Base-by-base conservation (phyloP, 495 filamentous ascomycete genomes). In the Xylaria palmicola region DNA sequence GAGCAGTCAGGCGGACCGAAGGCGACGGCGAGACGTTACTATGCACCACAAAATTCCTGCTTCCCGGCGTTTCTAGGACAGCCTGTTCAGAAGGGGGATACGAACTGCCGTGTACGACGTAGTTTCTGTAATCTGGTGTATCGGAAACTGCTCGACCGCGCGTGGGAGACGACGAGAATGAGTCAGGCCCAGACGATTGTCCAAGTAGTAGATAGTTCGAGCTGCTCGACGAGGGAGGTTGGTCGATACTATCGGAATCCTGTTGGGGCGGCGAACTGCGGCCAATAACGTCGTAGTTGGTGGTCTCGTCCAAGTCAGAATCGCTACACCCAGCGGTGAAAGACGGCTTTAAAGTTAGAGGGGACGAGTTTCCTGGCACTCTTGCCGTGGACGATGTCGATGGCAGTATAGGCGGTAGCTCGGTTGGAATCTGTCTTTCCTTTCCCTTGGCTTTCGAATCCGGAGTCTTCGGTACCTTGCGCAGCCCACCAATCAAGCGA, bases 271-370 rank as follows among this genome's bases (percentile, higher is more conserved):
- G 71, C 56, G 72, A 73, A 37, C 70, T 75, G 62, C 69, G 69
- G 52, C 77, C 75, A 62, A 81, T 79, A 26, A 83, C 72, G 65
- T 79, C 81, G 76, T 83, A 84, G 68, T 85, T 85, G 15, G 79
- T 72, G 8, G 67, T 78, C 49, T 82, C 81, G 39, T 81, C 82
- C 19, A 75, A 68, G 8, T 77, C 79, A 32, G 79, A 77, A 53
- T 66, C 65, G 15, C 73, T 77, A 45, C 71, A 61, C 10, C 71
- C 70, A 12, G 80, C 80, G 30, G 70, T 65, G 53, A 83, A 84
- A 6, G 81, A 83, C 0, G 70, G 59, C 62, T 81, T 84, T 48
- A 73, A 67, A 24, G 65, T 68, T 54, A 70, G 77, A 64, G 44
- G 77, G 62, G 37, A 67, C 49, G 59, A 62, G 24, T 67, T 62